Evolutionary conservation across 768 basidiomycete genomes (phyloP).

Genomic region (Leccinellum albellum): DNA sequence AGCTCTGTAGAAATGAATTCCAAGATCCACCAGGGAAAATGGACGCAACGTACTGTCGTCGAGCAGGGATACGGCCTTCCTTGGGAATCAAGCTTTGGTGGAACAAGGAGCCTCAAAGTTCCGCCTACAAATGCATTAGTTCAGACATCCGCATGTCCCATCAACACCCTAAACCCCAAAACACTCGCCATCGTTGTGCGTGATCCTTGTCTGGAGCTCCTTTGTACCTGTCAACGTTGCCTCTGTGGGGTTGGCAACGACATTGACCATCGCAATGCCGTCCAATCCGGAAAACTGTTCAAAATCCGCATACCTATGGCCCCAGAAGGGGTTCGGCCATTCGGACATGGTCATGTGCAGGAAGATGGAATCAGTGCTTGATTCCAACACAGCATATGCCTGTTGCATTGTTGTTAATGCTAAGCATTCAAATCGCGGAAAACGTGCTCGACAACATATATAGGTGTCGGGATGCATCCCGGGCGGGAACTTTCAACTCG

Average conservation of each 20-base stretch:
- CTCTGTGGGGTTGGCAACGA: conserved; percentile 78
- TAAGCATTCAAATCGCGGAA: conserved; percentile 47
- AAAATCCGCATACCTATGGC: conserved; percentile 92
- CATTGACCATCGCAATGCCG: conserved; percentile 90
- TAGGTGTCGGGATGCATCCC: conserved; percentile 87
- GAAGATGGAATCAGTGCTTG: conserved; percentile 90
- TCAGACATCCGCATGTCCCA: neutral
- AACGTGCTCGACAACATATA: conserved; percentile 41
- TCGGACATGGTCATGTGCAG: conserved; percentile 93
- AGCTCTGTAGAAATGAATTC: conserved; percentile 48
- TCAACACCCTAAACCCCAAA: neutral
- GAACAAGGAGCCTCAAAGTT: conserved; percentile 78
- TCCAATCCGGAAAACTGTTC: conserved; percentile 97
- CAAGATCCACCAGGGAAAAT: neutral
- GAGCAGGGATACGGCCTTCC: conserved; percentile 70
- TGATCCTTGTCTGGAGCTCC: conserved; percentile 82
- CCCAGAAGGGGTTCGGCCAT: conserved; percentile 71
- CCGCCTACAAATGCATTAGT: conserved; percentile 48
- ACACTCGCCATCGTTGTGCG: conserved; percentile 87
- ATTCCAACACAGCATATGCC: conserved; percentile 95
- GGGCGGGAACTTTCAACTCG: conserved; percentile 85
- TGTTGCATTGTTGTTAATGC: conserved; percentile 25
- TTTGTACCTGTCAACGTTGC: conserved; percentile 71
- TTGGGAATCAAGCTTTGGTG: conserved; percentile 73
- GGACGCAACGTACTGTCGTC: conserved; percentile 46